Evolutionary conservation across 164 flowering plant species (phyloP), one percentile per base, ranked within the genome.

Genomic region (Dillenia turbinata): DNA sequence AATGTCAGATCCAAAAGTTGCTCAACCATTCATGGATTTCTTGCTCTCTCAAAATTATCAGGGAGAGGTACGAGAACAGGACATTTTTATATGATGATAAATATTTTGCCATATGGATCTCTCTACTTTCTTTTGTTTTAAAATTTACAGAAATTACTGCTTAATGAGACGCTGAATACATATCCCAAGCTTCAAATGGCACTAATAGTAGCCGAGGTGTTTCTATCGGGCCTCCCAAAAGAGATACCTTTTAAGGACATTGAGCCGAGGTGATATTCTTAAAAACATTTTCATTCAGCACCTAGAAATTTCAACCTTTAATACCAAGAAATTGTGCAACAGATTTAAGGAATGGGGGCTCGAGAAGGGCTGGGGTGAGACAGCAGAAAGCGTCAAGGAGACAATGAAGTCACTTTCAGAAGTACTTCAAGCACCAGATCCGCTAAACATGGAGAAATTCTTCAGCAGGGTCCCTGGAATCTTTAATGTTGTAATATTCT

Each of bases 291-390:
- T 19, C 22, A 19, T 19, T 19, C 22, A 1, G 22, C 22, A 19
- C 22, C 22, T 19, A 19, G 22, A 40, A 11, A 12, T 19, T 49
- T 1, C 9, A 22, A 0, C 5, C 10, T 26, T 26, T 26, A 15
- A 33, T 14, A 9, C 56, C 12, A 9, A 24, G 48, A 6, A 17
- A 9, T 16, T 16, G n/a, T 22, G 48, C 44, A 12, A 11, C 80
- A 87, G 97, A 73, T 68, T 94, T 49, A 73, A 75, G 57, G 89
- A 87, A 52, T 82, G 88, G 90, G 97, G 99, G 1, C 84, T 94
- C 40, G 96, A 87, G 83, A 94, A 83, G 62, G 99, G 99, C 17
- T 94, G 99, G 99, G 99, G 99, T 10, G 76, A 81, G 26, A 86
- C 66, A 16, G 95, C 96, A 7, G 93, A 73, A 64, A 81, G 79